phyloP scores from a whole-genome alignment of 1,284 basidiomycete genomes.

The Puccinia horiana region DNA sequence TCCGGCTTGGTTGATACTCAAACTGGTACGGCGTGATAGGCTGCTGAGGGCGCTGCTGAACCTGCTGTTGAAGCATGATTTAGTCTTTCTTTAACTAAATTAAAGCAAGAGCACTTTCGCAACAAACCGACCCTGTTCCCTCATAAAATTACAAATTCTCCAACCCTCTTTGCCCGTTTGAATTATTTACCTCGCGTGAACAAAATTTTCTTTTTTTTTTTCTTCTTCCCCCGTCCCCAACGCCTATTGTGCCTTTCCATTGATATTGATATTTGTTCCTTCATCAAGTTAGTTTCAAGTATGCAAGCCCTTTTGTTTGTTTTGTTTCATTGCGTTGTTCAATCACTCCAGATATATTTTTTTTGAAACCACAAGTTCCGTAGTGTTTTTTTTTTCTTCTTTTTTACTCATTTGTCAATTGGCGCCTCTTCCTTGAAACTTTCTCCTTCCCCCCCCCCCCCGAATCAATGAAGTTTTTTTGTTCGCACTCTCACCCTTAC shows the following conservation, averaged over 20 bases:
- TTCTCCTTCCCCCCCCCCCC: not conserved
- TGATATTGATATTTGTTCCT: conserved; percentile 23
- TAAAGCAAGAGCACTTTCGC: conserved; percentile 27
- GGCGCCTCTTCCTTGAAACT: not conserved
- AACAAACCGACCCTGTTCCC: not conserved
- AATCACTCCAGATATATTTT: not conserved
- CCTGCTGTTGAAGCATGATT: conserved; percentile 31
- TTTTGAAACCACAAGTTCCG: not conserved
- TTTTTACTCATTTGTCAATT: not conserved
- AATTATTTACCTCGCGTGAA: conserved; percentile 32
- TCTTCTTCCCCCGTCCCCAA: not conserved
- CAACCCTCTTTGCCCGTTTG: conserved; percentile 20
- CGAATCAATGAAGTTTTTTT: not conserved
- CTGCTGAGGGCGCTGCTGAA: conserved; percentile 30
- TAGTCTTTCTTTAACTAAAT: not conserved
- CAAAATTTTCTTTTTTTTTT: not conserved
- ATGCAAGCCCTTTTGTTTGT: not conserved
- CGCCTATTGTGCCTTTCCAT: not conserved
- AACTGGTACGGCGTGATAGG: not conserved
- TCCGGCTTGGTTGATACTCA: not conserved
- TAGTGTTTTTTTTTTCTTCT: not conserved
- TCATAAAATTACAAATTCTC: conserved; percentile 19
- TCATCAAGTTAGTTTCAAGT: conserved; percentile 29
- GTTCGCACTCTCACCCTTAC: not conserved
- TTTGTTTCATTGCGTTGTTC: not conserved